A percentile compares a stretch with the other conserved stretches of the same genome.
These are phyloP conservation scores for Aspergillus aculeatinus DNA, from an alignment of 2,329 filamentous ascomycete genomes.

Conservation along the genomic window DNA sequence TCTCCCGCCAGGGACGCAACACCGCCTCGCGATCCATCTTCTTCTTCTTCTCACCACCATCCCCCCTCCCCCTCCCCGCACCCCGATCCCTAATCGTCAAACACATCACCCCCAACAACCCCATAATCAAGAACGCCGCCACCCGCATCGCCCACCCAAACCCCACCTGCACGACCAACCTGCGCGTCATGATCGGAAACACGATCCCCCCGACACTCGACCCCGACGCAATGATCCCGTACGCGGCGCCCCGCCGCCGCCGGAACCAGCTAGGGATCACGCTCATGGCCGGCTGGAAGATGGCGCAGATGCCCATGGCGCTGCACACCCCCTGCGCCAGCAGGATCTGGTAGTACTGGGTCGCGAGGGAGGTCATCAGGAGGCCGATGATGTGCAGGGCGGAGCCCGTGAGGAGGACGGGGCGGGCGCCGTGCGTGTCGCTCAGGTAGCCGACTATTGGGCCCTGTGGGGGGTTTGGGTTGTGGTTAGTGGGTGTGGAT, in stretches of 20 bases:
- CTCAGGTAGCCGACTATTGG: conserved; percentile 53
- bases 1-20: not conserved
- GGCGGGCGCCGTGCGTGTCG: conserved; percentile 62
- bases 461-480: not conserved
- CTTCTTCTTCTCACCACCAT: not conserved
- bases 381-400: conserved; percentile 58
- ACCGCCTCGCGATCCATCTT: not conserved
- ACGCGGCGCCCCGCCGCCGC: conserved; percentile 50
- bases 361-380: conserved; percentile 58
- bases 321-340: conserved; percentile 53
- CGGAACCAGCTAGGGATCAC: conserved; percentile 45
- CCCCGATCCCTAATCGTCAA: conserved; percentile 28
- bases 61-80: conserved; percentile 22
- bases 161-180: conserved; percentile 51
- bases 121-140: conserved; percentile 58
- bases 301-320: conserved; percentile 47
- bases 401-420: conserved; percentile 51
- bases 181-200: conserved; percentile 58
- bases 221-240: conserved; percentile 3
- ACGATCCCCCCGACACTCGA: conserved; percentile 55
- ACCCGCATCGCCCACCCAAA: conserved; percentile 57
- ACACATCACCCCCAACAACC: conserved; percentile 41
- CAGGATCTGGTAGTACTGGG: conserved; percentile 54
- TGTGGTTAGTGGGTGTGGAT: conserved; percentile 59
- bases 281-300: conserved; percentile 44